Base-by-base conservation (phyloP, 2,329 filamentous ascomycete species). In the Drechslerella stenobrocha region DNA sequence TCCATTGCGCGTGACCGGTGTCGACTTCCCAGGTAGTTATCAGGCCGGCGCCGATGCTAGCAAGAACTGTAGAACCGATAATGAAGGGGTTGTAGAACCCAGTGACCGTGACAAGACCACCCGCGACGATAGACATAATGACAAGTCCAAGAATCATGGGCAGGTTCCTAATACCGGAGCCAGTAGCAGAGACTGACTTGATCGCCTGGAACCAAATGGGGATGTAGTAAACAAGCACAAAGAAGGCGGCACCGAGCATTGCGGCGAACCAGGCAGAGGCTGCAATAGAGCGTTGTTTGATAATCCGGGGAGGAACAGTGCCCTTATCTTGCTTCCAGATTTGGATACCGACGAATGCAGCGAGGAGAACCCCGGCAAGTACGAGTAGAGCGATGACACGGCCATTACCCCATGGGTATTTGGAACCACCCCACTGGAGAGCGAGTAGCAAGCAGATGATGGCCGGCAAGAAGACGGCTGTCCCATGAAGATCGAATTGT, bases 261-360 rank as follows among this genome's bases (percentile, higher is more conserved):
- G 58, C 56, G 24, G 52, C 64, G 57, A 61, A 69, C 57, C 64
- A 69, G 48, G 64, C 56, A 22, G 44, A 22, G 18, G 52, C 20
- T 5, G 46, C 52, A 26, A 70, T 60, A 15, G 60, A 65, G 23
- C 80, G 77, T 70, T 81, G 77, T 50, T 75, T 78, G 69, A 82
- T 77, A 40, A 83, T 76, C 8, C 78, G 75, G 34, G 79, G 79
- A 11, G 81, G 81, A 8, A 83, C 73, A 3, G 79, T 80, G 1
- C 78, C 81, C 46, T 76, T 76, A 23, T 82, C 80, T 13, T 78
- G 77, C 70, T 79, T 76, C 73, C 77, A 77, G 42, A 78, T 70
- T 74, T 80, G 77, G 52, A 82, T 71, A 22, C 32, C 64, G 45
- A 75, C 58, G 60, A 76, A 76, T n/a, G 71, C 70, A n/a, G 70